Percentiles rank a stretch among this genome's conserved stretches.
Evolutionary conservation across 768 basidiomycete species (phyloP).

Genomic region (Termitomyces sp.): DNA sequence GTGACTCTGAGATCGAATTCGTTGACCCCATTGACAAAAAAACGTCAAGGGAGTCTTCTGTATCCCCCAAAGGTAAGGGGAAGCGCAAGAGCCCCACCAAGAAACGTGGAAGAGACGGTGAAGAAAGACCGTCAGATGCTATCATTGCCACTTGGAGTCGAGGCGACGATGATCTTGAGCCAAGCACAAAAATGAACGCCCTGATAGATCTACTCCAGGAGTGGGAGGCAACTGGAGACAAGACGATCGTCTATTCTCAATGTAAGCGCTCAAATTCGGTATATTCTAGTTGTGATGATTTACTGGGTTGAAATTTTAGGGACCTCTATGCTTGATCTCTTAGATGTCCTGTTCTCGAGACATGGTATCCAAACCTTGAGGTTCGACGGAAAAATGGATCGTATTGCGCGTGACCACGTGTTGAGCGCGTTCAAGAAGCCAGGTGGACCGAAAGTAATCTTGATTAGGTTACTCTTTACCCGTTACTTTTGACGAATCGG

Average conservation of each 20-base stretch:
- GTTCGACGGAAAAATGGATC: constrained; percentile 71
- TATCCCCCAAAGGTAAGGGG: constrained; percentile 27
- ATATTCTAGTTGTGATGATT: neutral
- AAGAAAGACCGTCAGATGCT: constrained; percentile 37
- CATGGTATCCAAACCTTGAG: constrained; percentile 58
- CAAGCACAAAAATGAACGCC: constrained; percentile 67
- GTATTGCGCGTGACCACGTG: constrained; percentile 46
- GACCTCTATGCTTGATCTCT: constrained; percentile 71
- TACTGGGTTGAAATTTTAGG: constrained; percentile 35
- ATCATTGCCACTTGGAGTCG: constrained; percentile 55
- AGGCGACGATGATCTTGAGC: constrained; percentile 61
- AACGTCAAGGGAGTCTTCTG: neutral
- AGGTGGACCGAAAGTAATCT: constrained; percentile 60
- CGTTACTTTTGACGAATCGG: neutral
- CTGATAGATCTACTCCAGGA: constrained; percentile 56
- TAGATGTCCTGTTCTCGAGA: constrained; percentile 58
- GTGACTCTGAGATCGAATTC: constrained; percentile 27
- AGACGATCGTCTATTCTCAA: constrained; percentile 71
- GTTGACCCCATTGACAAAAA: neutral
- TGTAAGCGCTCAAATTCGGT: constrained; percentile 37
- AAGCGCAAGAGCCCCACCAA: constrained; percentile 17
- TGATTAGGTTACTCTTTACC: constrained; percentile 48
- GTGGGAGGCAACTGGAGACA: constrained; percentile 61
- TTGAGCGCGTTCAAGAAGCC: constrained; percentile 52
- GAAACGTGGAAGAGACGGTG: constrained; percentile 18